Percentiles rank a stretch among this genome's conserved stretches.
These are phyloP conservation scores for Monosporozyma solicola DNA, from an alignment of 805 yeast genomes.

Conservation along the genomic window DNA sequence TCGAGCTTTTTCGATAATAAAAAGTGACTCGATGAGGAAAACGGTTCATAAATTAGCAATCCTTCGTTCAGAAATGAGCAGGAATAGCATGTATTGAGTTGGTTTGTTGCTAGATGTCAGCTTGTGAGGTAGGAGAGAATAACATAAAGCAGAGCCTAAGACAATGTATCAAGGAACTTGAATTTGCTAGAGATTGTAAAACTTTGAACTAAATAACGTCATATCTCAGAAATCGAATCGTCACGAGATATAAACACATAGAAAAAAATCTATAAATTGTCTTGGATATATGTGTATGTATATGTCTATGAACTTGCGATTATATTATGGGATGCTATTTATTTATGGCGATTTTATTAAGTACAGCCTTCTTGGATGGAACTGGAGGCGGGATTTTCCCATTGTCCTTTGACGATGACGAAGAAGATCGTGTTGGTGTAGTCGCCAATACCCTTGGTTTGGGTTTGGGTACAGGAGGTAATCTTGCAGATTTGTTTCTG, in stretches of 20 bases:
- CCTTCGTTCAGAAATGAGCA: no score
- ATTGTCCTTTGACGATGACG: neutral
- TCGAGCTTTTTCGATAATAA: no score
- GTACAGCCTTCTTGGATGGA: constrained; percentile 24
- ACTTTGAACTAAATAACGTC: neutral
- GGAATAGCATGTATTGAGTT: no score
- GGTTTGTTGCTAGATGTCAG: no score
- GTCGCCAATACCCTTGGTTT: neutral
- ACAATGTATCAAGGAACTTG: no score
- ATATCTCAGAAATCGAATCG: neutral
- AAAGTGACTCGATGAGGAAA: no score
- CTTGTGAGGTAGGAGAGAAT: no score
- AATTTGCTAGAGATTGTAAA: neutral
- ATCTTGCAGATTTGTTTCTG: neutral
- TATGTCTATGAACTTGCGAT: neutral
- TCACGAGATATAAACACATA: neutral
- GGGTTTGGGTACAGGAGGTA: neutral
- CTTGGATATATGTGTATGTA: neutral
- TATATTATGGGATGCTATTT: neutral
- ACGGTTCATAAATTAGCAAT: no score
- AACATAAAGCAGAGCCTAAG: neutral
- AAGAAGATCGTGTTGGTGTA: neutral
- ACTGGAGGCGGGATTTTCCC: constrained; percentile 20
- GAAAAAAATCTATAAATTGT: neutral
- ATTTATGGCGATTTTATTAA: constrained; percentile 9